phyloP scores from a whole-genome alignment of 2,329 filamentous ascomycete species.

The Trichoderma sp. region DNA sequence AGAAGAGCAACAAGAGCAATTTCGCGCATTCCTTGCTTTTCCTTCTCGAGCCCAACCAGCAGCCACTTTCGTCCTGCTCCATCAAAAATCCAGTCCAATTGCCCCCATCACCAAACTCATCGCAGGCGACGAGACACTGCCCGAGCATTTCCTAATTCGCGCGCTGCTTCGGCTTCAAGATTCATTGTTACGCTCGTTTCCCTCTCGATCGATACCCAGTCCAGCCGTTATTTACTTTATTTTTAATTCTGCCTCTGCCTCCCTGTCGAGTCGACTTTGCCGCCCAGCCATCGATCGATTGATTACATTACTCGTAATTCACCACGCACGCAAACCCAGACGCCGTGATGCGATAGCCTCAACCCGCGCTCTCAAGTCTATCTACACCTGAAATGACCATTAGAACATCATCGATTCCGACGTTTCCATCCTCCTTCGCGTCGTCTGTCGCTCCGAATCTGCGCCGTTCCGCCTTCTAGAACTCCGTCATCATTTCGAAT shows the following conservation, averaged over 20 bases:
- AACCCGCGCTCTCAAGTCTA: constrained; percentile 24
- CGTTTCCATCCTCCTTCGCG: constrained; percentile 2
- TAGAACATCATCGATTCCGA: constrained; percentile 21
- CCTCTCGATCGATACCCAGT: constrained; percentile 4
- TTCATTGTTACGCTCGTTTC: constrained; percentile 20
- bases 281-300: neutral
- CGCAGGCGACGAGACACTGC: constrained; percentile 20
- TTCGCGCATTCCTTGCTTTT: constrained; percentile 34
- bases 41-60: constrained; percentile 8
- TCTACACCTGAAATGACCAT: constrained; percentile 30
- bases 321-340: constrained; percentile 18
- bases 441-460: constrained; percentile 13
- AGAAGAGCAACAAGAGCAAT: constrained; percentile 34
- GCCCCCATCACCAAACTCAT: constrained; percentile 13
- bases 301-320: neutral
- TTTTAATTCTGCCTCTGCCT: neutral
- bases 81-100: constrained; percentile 9
- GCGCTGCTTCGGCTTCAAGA: neutral
- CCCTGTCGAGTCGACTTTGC: neutral
- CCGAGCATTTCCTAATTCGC: constrained; percentile 10
- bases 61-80: constrained; percentile 14
- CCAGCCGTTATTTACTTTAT: neutral
- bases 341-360: constrained; percentile 26
- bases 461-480: neutral
- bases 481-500: neutral